These are phyloP conservation scores for Bremia lactucae DNA, from an alignment of 352 stramenopile genomes.

Conservation along the genomic window DNA sequence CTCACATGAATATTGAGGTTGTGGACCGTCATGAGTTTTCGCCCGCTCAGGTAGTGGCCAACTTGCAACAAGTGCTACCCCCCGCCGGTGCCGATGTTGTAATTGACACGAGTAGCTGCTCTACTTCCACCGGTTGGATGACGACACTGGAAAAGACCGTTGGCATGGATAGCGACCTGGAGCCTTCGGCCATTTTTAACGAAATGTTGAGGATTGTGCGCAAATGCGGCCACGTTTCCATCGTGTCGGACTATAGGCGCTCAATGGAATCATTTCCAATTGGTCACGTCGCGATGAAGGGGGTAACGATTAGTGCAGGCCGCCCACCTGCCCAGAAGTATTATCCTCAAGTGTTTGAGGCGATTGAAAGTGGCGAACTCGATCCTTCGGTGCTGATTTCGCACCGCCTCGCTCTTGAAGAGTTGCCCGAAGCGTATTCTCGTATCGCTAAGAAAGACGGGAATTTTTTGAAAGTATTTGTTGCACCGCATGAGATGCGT, in stretches of 20 bases:
- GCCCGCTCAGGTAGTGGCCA: slow-evolving; percentile 32
- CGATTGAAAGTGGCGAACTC: slow-evolving; percentile 42
- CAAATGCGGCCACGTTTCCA: slow-evolving; percentile 45
- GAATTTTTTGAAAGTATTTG: slow-evolving; percentile 49
- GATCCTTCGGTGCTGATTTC: slow-evolving; percentile 46
- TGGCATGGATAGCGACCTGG: slow-evolving; percentile 35
- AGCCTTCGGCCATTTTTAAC: slow-evolving; percentile 44
- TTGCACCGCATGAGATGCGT: slow-evolving; percentile 31
- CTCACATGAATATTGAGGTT: slow-evolving; percentile 50
- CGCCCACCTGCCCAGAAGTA: slow-evolving; percentile 45
- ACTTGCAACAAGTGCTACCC: slow-evolving; percentile 40
- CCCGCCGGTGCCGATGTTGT: slow-evolving; percentile 38
- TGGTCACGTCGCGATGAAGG: slow-evolving; percentile 50
- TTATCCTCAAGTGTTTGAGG: slow-evolving; percentile 40
- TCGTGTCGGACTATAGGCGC: slow-evolving; percentile 45
- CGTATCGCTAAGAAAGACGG: slow-evolving; percentile 49
- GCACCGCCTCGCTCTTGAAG: slow-evolving; percentile 43
- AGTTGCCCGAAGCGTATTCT: slow-evolving; percentile 39
- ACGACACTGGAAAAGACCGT: slow-evolving; percentile 33
- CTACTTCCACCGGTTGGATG: slow-evolving; percentile 25
- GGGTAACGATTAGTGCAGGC: slow-evolving; percentile 40
- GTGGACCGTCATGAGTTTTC: slow-evolving; percentile 41
- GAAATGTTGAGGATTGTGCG: slow-evolving; percentile 44
- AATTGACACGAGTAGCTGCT: slow-evolving; percentile 42
- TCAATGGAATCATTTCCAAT: slow-evolving; percentile 38